These are phyloP conservation scores for Clavispora fructus DNA, from an alignment of 805 yeast species.

Conservation along the genomic window DNA sequence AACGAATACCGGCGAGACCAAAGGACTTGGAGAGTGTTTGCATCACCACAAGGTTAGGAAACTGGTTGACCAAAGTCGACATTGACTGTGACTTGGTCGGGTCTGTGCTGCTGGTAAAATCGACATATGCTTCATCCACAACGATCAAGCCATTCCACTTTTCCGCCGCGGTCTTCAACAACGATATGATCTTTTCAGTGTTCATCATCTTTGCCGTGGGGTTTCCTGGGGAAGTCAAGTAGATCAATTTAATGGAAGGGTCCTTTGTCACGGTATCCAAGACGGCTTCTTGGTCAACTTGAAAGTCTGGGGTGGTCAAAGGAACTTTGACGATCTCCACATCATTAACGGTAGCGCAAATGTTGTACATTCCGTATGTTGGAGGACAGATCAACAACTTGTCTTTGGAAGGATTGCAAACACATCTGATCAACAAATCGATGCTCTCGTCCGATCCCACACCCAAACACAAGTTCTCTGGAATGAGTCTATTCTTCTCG, in stretches of 20 bases:
- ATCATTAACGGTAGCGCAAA: constrained; percentile 87
- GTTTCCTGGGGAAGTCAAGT: constrained; percentile 93
- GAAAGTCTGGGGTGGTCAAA: constrained; percentile 47
- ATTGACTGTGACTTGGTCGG: constrained; percentile 48
- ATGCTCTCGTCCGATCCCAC: constrained; percentile 97
- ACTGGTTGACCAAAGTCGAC: constrained; percentile 72
- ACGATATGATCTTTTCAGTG: constrained; percentile 24
- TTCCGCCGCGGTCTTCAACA: constrained; percentile 44
- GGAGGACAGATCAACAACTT: constrained; percentile 88
- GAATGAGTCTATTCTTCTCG: constrained; percentile 28
- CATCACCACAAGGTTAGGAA: constrained; percentile 78
- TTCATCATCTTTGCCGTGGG: constrained; percentile 77
- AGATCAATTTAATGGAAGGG: constrained; percentile 62
- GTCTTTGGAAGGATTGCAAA: constrained; percentile 77
- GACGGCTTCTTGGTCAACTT: constrained; percentile 53
- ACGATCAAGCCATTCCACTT: constrained; percentile 74
- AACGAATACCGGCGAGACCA: constrained; percentile 91
- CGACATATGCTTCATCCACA: constrained; percentile 93
- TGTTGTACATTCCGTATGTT: constrained; percentile 95
- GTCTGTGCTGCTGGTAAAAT: constrained; percentile 44
- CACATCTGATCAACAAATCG: constrained; percentile 80
- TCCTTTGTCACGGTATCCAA: constrained; percentile 50
- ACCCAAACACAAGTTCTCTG: constrained; percentile 81
- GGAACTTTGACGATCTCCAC: constrained; percentile 74
- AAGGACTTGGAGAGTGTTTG: constrained; percentile 94